phyloP scores from a whole-genome alignment of 2,329 filamentous ascomycete genomes.

The Paraconiothyrium sp. region DNA sequence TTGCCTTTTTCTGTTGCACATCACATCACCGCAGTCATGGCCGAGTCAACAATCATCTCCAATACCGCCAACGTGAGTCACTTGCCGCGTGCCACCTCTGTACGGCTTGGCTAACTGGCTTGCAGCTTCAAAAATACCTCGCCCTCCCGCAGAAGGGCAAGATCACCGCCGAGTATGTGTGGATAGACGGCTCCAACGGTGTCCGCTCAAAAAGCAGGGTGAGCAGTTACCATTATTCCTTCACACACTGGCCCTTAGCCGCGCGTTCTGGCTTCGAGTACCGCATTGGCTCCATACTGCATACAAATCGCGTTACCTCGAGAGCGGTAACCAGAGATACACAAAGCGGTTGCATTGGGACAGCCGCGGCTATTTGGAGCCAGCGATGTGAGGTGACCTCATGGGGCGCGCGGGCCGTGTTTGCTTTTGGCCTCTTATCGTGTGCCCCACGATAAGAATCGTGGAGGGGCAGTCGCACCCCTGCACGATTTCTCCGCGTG shows the following conservation, averaged over 20 bases:
- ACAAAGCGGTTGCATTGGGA: neutral
- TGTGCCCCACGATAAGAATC: slow-evolving; percentile 43
- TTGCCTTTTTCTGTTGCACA: slow-evolving; percentile 20
- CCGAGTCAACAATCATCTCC: slow-evolving; percentile 55
- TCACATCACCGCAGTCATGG: slow-evolving; percentile 44
- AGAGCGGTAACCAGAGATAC: neutral
- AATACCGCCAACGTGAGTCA: slow-evolving; percentile 59
- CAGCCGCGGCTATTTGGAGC: neutral
- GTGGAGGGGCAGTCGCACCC: slow-evolving; percentile 16
- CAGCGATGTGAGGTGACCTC: slow-evolving; percentile 19
- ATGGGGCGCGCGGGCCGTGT: slow-evolving; percentile 16
- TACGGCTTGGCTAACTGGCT: slow-evolving; percentile 31
- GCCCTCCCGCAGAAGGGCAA: slow-evolving; percentile 86
- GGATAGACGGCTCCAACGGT: slow-evolving; percentile 86
- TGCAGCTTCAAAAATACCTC: slow-evolving; percentile 90
- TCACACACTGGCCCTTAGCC: neutral
- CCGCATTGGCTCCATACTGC: neutral
- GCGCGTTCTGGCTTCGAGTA: neutral
- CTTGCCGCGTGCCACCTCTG: slow-evolving; percentile 27
- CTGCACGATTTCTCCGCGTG: slow-evolving; percentile 8
- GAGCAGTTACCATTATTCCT: slow-evolving; percentile 55
- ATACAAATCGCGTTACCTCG: neutral
- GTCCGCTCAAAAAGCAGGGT: slow-evolving; percentile 96
- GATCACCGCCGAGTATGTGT: slow-evolving; percentile 96
- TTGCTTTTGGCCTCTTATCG: slow-evolving; percentile 42